Conservation (phyloP, 208 protist species). For the Trypanosomatidae sp. region DNA sequence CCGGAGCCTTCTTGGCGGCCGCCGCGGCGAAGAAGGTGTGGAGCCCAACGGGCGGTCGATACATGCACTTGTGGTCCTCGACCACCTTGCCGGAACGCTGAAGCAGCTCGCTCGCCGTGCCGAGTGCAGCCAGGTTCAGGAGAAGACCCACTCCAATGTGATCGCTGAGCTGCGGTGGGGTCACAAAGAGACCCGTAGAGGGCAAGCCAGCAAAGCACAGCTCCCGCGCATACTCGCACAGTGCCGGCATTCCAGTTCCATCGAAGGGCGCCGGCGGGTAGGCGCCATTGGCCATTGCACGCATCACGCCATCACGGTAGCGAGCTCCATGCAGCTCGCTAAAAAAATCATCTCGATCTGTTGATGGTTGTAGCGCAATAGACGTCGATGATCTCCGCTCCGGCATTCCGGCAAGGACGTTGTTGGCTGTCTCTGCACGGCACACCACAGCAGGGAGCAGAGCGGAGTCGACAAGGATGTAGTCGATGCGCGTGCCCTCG, state of each 20-base stretch:
- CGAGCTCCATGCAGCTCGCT: slow-evolving; percentile 53
- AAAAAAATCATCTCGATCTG: slow-evolving; percentile 43
- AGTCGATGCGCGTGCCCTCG: slow-evolving; percentile 89
- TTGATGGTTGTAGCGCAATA: too few species aligned
- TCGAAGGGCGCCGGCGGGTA: slow-evolving; percentile 75
- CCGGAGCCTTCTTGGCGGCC: slow-evolving; percentile 21
- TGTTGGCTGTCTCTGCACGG: slow-evolving; percentile 63
- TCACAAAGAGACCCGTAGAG: slow-evolving; percentile 84
- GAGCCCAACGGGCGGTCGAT: slow-evolving; percentile 57
- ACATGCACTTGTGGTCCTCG: slow-evolving; percentile 65
- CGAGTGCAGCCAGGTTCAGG: slow-evolving; percentile 25
- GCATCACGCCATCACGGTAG: slow-evolving; percentile 36
- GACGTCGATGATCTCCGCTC: not conserved
- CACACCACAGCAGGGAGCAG: slow-evolving; percentile 48
- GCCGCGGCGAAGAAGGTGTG: slow-evolving; percentile 53
- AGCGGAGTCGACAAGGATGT: slow-evolving; percentile 80
- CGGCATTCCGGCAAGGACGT: slow-evolving; percentile 18
- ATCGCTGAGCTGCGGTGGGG: slow-evolving; percentile 90
- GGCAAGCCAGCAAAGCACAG: slow-evolving; percentile 61
- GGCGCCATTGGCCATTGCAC: slow-evolving; percentile 58
- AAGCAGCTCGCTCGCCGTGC: slow-evolving; percentile 19
- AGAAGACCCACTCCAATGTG: slow-evolving; percentile 80
- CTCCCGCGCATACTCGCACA: slow-evolving; percentile 35
- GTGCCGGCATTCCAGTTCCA: slow-evolving; percentile 61
- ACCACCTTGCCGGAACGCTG: slow-evolving; percentile 35